A percentile compares a stretch with the other conserved stretches of the same genome.
Evolutionary conservation across 768 basidiomycete genomes (phyloP).

Genomic region (Suillus fuscotomentosus): DNA sequence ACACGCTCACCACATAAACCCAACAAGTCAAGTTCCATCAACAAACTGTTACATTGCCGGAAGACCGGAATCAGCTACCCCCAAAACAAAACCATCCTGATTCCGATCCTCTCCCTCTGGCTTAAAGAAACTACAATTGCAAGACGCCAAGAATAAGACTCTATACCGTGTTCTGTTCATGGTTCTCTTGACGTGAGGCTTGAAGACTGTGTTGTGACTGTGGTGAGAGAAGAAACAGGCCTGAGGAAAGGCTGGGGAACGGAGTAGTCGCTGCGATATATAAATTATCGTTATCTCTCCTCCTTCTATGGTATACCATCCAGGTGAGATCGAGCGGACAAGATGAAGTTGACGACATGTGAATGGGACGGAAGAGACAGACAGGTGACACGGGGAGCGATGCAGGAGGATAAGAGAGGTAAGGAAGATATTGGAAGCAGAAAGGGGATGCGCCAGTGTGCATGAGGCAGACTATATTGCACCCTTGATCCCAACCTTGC

Average conservation of each 20-base stretch:
- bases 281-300: conserved; percentile 3
- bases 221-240: neutral
- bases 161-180: conserved; percentile 2
- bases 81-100: neutral
- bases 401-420: neutral
- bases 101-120: neutral
- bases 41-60: neutral
- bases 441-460: neutral
- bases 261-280: conserved; percentile 1
- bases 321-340: neutral
- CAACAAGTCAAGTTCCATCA: neutral
- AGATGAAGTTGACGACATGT: conserved; percentile 1
- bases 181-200: neutral
- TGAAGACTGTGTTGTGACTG: neutral
- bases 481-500: conserved; percentile 88
- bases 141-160: conserved; percentile 1
- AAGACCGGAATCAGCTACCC: conserved; percentile 4
- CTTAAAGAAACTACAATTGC: neutral
- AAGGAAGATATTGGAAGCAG: conserved; percentile 12
- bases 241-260: neutral
- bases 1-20: neutral
- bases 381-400: neutral
- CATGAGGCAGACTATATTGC: conserved; percentile 60
- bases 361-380: neutral
- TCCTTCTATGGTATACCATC: conserved; percentile 5